Percentiles rank a stretch among this genome's conserved stretches.
Conservation (phyloP, 202 grass and related monocot species). For the Setaria viridis region DNA sequence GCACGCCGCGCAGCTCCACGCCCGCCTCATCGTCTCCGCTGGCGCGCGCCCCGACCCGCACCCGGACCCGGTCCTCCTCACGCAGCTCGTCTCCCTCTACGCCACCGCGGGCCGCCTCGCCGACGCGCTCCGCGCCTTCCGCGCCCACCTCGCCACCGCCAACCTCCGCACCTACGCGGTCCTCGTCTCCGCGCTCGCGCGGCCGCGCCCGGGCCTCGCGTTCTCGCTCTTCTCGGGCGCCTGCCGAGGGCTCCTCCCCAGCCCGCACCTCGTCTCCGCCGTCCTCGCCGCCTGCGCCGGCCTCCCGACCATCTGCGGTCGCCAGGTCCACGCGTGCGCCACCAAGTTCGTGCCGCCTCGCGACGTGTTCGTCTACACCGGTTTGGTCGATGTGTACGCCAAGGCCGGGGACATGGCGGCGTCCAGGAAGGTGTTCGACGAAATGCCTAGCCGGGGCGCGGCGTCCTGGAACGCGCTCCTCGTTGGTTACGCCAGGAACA, state of each 20-base stretch:
- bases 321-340: conserved; percentile 57
- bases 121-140: conserved; percentile 37
- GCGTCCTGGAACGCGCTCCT: conserved; percentile 65
- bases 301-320: conserved; percentile 8
- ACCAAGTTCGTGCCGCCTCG: conserved; percentile 35
- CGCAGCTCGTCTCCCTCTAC: conserved; percentile 66
- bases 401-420: conserved; percentile 50
- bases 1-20: conserved; percentile 55
- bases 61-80: conserved; percentile 48
- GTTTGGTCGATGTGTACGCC: conserved; percentile 51
- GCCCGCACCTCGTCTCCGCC: conserved; percentile 52
- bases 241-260: conserved; percentile 20
- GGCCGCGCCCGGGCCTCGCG: conserved; percentile 35
- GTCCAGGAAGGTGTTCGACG: conserved; percentile 56
- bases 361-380: conserved; percentile 52
- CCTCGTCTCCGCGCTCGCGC: conserved; percentile 52
- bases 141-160: not conserved
- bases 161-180: conserved; percentile 37
- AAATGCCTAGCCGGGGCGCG: conserved; percentile 42
- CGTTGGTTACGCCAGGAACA: conserved; percentile 51
- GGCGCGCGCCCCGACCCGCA: conserved; percentile 5
- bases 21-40: conserved; percentile 38
- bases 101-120: conserved; percentile 38
- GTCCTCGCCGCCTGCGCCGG: conserved; percentile 57
- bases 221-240: conserved; percentile 54